Conservation (phyloP, 805 yeast genomes). For the Brettanomyces custersianus region DNA sequence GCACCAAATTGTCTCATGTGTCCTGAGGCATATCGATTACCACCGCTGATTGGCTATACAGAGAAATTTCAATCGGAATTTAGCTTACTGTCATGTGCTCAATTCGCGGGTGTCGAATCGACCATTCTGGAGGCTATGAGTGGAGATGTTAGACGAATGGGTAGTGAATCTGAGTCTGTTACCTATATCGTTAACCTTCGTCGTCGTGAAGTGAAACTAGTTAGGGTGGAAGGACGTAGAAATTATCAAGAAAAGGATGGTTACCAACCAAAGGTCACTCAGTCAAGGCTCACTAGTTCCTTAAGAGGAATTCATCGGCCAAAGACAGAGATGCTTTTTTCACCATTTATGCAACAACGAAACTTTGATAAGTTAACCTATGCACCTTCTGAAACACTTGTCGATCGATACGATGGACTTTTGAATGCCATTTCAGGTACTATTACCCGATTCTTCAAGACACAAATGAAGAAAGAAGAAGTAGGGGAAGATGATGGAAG, state of each 20-base stretch:
- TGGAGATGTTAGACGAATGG: constrained; percentile 29
- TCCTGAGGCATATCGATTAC: constrained; percentile 12
- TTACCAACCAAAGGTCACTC: no score
- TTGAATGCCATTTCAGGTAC: constrained; percentile 11
- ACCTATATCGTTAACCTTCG: constrained; percentile 19
- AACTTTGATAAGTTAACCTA: neutral
- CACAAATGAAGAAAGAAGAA: constrained; percentile 7
- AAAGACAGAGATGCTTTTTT: neutral
- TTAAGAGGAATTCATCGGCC: neutral
- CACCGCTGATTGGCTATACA: constrained; percentile 27
- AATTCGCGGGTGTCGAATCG: constrained; percentile 33
- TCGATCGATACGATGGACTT: constrained; percentile 11
- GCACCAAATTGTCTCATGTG: no score
- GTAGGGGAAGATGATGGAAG: neutral
- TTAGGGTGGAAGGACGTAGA: no score
- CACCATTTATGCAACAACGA: neutral
- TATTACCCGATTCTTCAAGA: constrained; percentile 5
- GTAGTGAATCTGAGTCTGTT: constrained; percentile 9
- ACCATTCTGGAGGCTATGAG: constrained; percentile 37
- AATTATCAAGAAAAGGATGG: no score
- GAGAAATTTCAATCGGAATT: constrained; percentile 47
- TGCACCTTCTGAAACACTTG: neutral
- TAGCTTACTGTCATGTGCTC: constrained; percentile 41
- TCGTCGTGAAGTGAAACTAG: constrained; percentile 17
- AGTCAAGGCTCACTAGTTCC: no score